Evolutionary conservation across 257 asterid species (phyloP).

Genomic region (Plantago elongata): DNA sequence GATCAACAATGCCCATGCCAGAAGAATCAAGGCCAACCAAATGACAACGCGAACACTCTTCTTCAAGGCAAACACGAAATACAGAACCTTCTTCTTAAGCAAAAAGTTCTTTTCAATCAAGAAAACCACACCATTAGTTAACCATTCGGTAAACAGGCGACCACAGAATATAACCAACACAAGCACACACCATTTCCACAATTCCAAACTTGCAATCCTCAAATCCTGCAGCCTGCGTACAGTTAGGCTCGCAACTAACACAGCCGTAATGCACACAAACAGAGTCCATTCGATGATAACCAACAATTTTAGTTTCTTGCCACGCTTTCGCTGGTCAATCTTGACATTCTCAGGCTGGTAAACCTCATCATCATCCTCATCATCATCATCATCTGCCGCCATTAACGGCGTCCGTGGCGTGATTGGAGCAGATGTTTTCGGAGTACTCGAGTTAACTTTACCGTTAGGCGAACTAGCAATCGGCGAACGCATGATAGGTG

Average conservation of each 20-base stretch:
- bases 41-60: slow-evolving; percentile 50
- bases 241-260: slow-evolving; percentile 37
- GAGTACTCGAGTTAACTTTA: slow-evolving; percentile 19
- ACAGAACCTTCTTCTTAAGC: slow-evolving; percentile 59
- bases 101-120: slow-evolving; percentile 51
- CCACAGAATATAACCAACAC: slow-evolving; percentile 60
- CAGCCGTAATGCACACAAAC: slow-evolving; percentile 29
- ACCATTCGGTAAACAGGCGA: slow-evolving; percentile 56
- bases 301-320: slow-evolving; percentile 39
- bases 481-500: slow-evolving; percentile 32
- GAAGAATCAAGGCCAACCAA: slow-evolving; percentile 57
- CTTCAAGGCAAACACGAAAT: slow-evolving; percentile 52
- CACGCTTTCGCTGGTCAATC: slow-evolving; percentile 20
- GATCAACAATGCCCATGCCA: slow-evolving; percentile 57
- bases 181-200: slow-evolving; percentile 71
- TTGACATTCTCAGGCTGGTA: slow-evolving; percentile 34
- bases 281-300: slow-evolving; percentile 41
- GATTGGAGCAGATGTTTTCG: slow-evolving; percentile 37
- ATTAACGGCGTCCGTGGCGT: slow-evolving; percentile 63
- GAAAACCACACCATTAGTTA: slow-evolving; percentile 42
- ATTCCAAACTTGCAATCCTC: slow-evolving; percentile 29
- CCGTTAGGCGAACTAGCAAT: slow-evolving; percentile 21
- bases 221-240: slow-evolving; percentile 21
- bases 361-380: slow-evolving; percentile 42
- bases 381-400: slow-evolving; percentile 32